These are phyloP conservation scores for Echinochloa phyllopogon DNA, from an alignment of 176 grass and related monocot species.

Conservation along the genomic window DNA sequence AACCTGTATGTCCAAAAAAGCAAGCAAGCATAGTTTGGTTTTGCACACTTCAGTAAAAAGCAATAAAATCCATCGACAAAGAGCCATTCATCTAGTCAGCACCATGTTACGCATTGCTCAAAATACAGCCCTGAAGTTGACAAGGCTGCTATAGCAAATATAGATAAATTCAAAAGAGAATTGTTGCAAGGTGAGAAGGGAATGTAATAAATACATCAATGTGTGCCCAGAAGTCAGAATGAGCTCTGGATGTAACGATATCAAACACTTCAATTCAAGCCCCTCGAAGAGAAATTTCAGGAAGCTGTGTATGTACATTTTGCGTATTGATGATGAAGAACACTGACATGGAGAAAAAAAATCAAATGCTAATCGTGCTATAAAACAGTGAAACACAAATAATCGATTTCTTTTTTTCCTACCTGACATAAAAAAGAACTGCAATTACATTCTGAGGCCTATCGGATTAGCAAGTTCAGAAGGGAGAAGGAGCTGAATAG, in stretches of 20 bases:
- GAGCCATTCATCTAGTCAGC: not conserved
- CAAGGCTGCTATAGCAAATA: not conserved
- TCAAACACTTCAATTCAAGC: conserved; percentile 13
- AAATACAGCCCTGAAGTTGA: not conserved
- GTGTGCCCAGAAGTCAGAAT: not conserved
- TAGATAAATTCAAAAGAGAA: not conserved
- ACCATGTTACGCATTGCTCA: not conserved
- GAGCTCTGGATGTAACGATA: not conserved
- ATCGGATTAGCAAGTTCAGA: conserved; percentile 29
- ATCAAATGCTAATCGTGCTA: not conserved
- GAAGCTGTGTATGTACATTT: not conserved
- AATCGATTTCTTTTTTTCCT: not conserved
- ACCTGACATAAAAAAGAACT: not conserved
- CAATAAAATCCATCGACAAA: not conserved
- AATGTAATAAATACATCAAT: not conserved
- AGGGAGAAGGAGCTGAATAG: conserved; percentile 16
- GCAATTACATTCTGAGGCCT: conserved; percentile 44
- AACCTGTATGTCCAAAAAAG: not conserved
- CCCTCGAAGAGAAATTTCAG: not conserved
- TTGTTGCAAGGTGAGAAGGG: not conserved
- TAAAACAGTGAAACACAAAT: not conserved
- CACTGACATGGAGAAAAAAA: not conserved
- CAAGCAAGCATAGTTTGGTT: not conserved
- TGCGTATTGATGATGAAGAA: not conserved
- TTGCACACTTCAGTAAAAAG: not conserved